Evolutionary conservation across 768 basidiomycete genomes (phyloP), one percentile per base, ranked within the genome.

Genomic region (Filobasidium floriforme): DNA sequence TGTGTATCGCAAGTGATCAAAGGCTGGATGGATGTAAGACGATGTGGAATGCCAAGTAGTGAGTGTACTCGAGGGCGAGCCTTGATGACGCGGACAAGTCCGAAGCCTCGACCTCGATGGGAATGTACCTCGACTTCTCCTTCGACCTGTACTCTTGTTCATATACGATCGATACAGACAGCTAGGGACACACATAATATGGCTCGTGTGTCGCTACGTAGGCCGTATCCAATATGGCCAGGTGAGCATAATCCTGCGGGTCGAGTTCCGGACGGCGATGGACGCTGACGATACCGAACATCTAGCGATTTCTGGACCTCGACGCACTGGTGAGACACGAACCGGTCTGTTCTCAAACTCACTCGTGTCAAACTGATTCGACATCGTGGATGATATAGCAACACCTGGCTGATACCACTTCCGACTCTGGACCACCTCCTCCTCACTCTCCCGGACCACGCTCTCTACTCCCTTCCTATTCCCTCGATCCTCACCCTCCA

Each of bases 361-460:
- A 55, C 41, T n/a, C 28, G 3, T 14, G 37, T 14, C n/a, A 29
- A 54, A 72, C 75, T 46, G 68, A 62, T 46, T 64, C 52, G 41
- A 59, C 61, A 44, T 66, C 32, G 59, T 76, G 26, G n/a, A 7
- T 11, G 40, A 40, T 18, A 12, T 66, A 94, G 92, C 81, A 92
- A 89, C 81, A 84, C 92, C 71, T 97, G 93, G 91, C 84, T 94
- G 29, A 84, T 94, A 40, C 89, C 93, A 79, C 84, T 91, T 5
- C 84, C 86, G 28, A 86, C 87, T 0, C 79, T 96, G 12, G 24
- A 57, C 12, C 29, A 15, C 54, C 29, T 32, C 54, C 14, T 57
- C 54, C 22, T 63, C 82, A 81, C 66, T 83, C 85, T 69, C 87
- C 93, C n/a, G 85, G 92, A 32, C 76, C 82, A 3, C 84, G 88